A percentile compares a stretch with the other conserved stretches of the same genome.
These are phyloP conservation scores for Fusarium globosum DNA, from an alignment of 2,329 filamentous ascomycete species.

Conservation along the genomic window DNA sequence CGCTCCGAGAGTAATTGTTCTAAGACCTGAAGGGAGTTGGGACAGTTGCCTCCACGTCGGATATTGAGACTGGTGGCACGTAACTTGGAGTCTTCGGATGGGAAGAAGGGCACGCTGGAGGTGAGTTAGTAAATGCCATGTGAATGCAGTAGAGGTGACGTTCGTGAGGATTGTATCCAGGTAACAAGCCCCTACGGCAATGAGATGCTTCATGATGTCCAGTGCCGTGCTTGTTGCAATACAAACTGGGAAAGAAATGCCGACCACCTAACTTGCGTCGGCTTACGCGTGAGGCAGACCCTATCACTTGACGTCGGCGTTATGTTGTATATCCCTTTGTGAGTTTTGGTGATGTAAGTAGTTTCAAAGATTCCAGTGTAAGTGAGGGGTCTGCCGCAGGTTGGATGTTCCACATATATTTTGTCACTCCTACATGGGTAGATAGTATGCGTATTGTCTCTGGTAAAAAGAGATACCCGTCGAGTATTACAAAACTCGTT, in stretches of 20 bases:
- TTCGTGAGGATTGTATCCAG: conserved; percentile 76
- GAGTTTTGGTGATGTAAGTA: neutral
- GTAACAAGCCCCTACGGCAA: conserved; percentile 76
- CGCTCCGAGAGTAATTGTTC: conserved; percentile 65
- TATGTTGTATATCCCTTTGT: neutral
- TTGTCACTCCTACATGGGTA: conserved; percentile 8
- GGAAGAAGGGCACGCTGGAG: conserved; percentile 72
- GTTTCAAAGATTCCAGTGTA: neutral
- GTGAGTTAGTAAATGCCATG: conserved; percentile 22
- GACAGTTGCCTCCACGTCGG: conserved; percentile 78
- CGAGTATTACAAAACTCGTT: neutral
- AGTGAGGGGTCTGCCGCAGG: conserved; percentile 3
- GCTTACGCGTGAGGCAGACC: neutral
- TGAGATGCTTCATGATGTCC: conserved; percentile 63
- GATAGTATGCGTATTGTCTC: neutral
- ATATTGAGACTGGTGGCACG: conserved; percentile 69
- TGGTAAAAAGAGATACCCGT: neutral
- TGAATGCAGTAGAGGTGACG: conserved; percentile 43
- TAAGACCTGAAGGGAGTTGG: conserved; percentile 77
- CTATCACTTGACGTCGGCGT: neutral
- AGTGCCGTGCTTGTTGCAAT: neutral
- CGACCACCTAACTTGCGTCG: neutral
- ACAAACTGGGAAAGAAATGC: neutral
- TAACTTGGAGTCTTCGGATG: conserved; percentile 77
- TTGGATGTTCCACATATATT: conserved; percentile 22